phyloP scores from a whole-genome alignment of 1,139 yeast species.

The Candida sp. region DNA sequence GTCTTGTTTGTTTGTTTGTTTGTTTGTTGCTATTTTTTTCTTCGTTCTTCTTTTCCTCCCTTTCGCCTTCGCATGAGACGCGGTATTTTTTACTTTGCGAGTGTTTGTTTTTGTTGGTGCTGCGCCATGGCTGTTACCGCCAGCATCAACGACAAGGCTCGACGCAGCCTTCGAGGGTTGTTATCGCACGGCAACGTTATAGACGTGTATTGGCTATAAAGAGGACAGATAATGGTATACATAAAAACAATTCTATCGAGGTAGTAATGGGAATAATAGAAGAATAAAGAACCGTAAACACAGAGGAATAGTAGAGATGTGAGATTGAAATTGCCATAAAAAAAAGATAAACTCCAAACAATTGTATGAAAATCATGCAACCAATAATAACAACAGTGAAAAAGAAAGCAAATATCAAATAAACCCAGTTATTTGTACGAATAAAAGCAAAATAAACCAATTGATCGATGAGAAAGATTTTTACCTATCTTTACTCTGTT shows the following conservation, averaged over 20 bases:
- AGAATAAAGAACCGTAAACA: neutral
- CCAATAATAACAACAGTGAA: neutral
- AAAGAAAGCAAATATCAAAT: neutral
- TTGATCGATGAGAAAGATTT: constrained; percentile 1
- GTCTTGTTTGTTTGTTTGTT: neutral
- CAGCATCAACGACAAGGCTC: no score
- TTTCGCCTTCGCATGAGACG: neutral
- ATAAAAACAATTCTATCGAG: neutral
- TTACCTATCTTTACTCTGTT: constrained; percentile 4
- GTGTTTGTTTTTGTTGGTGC: neutral
- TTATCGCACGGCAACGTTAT: neutral
- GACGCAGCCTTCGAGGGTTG: no score
- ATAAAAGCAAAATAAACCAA: neutral
- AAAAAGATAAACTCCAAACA: neutral
- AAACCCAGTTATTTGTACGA: neutral
- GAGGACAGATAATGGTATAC: neutral
- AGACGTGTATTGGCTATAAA: neutral
- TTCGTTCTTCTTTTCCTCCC: neutral
- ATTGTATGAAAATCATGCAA: neutral
- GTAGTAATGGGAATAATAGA: neutral
- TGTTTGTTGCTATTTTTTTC: neutral
- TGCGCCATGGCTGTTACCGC: neutral
- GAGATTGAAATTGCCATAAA: neutral
- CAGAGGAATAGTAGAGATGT: neutral
- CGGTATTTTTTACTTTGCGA: neutral